These are phyloP conservation scores for Saccharomycopsis phalli DNA, from an alignment of 1,139 yeast species.

Conservation along the genomic window DNA sequence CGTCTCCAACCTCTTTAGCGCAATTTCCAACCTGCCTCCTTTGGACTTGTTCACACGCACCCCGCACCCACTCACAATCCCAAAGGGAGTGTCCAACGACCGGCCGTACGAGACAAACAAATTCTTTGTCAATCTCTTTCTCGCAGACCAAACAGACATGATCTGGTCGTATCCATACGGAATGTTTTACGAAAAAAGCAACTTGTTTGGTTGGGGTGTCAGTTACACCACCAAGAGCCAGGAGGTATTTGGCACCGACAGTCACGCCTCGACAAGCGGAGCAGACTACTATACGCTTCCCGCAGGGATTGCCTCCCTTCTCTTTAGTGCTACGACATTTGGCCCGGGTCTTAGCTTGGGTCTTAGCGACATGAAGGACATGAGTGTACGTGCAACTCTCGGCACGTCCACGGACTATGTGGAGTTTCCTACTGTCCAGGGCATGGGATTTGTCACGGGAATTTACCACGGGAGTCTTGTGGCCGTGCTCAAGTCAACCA, in stretches of 20 bases:
- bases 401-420: constrained; percentile 23
- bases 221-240: constrained; percentile 44
- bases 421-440: constrained; percentile 46
- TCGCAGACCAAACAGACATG: constrained; percentile 42
- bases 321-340: constrained; percentile 48
- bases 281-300: constrained; percentile 48
- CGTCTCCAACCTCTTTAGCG: constrained; percentile 38
- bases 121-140: constrained; percentile 55
- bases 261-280: constrained; percentile 19
- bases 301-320: constrained; percentile 40
- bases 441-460: constrained; percentile 73
- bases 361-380: constrained; percentile 42
- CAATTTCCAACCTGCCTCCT: constrained; percentile 43
- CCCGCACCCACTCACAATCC: constrained; percentile 39
- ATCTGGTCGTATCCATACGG: constrained; percentile 59
- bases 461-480: constrained; percentile 50
- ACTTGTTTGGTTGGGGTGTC: constrained; percentile 49
- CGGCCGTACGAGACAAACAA: constrained; percentile 58
- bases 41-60: constrained; percentile 39
- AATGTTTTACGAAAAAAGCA: constrained; percentile 40
- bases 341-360: constrained; percentile 32
- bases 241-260: constrained; percentile 36
- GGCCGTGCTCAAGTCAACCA: constrained; percentile 44
- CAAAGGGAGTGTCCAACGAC: constrained; percentile 38
- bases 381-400: constrained; percentile 48